A percentile compares a stretch with the other conserved stretches of the same genome.
Conservation (phyloP, 345 rosid genomes). For the Brassica juncea region DNA sequence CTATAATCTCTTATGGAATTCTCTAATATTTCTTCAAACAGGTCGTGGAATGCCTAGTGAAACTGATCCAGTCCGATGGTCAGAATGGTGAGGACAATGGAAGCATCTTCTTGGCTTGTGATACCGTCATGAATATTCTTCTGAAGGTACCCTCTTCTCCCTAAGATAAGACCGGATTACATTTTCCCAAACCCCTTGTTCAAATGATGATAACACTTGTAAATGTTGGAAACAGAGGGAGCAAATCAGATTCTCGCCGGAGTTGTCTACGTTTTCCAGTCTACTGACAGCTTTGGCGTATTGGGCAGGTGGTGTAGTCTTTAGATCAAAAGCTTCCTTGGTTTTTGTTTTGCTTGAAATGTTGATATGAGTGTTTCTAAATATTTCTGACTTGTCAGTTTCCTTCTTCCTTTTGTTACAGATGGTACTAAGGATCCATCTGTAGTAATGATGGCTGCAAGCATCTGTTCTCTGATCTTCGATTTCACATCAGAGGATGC, state of each 20-base stretch:
- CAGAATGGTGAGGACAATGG: constrained; percentile 47
- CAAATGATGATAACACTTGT: neutral
- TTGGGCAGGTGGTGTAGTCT: constrained; percentile 64
- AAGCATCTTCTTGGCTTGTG: constrained; percentile 76
- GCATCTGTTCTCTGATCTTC: constrained; percentile 67
- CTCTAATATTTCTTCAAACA: constrained; percentile 32
- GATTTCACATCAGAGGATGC: constrained; percentile 74
- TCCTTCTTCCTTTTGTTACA: constrained; percentile 31
- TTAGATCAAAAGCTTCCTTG: neutral
- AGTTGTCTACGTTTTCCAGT: constrained; percentile 43
- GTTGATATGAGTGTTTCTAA: constrained; percentile 6
- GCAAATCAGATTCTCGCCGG: constrained; percentile 48
- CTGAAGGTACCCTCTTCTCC: constrained; percentile 59
- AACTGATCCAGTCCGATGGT: constrained; percentile 48
- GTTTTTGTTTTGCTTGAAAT: neutral
- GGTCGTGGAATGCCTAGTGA: constrained; percentile 76
- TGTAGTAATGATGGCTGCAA: constrained; percentile 70
- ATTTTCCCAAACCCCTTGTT: neutral
- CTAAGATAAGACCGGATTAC: neutral
- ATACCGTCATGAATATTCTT: constrained; percentile 78
- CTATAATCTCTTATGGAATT: neutral
- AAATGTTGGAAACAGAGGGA: constrained; percentile 49
- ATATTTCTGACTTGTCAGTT: neutral
- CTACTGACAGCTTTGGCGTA: constrained; percentile 63
- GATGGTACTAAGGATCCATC: constrained; percentile 55